These are phyloP conservation scores for Penicillium psychrosexuale DNA, from an alignment of 2,329 filamentous ascomycete species.

Conservation along the genomic window DNA sequence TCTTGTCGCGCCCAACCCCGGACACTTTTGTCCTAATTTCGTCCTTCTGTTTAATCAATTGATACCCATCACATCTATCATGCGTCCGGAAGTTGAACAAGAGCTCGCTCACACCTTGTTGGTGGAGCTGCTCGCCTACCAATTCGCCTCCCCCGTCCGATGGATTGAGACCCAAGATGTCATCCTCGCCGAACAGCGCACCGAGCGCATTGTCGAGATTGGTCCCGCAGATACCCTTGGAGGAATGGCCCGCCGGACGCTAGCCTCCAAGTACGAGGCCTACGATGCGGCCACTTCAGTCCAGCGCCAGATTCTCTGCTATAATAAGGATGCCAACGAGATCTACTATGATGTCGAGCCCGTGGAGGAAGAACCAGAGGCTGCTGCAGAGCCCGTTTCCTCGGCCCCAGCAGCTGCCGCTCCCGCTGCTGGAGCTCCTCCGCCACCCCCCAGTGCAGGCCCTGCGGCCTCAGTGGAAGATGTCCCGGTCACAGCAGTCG, in stretches of 20 bases:
- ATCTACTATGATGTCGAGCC: slow-evolving; percentile 99
- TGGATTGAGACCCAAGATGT: slow-evolving; percentile 99
- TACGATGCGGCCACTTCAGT: slow-evolving; percentile 97
- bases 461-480: slow-evolving; percentile 85
- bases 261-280: slow-evolving; percentile 96
- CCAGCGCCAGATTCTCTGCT: slow-evolving; percentile 95
- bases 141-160: slow-evolving; percentile 97
- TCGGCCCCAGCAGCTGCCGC: slow-evolving; percentile 44
- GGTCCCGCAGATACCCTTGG: slow-evolving; percentile 95
- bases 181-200: slow-evolving; percentile 90
- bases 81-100: slow-evolving; percentile 99
- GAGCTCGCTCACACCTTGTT: slow-evolving; percentile 98
- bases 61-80: slow-evolving; percentile 49
- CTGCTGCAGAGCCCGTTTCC: slow-evolving; percentile 34
- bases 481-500: slow-evolving; percentile 79
- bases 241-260: slow-evolving; percentile 93
- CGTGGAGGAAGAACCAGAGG: slow-evolving; percentile 79
- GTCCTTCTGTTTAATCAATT: slow-evolving; percentile 16
- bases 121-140: slow-evolving; percentile 97
- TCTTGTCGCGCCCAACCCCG: slow-evolving; percentile 17
- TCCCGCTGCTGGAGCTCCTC: slow-evolving; percentile 53
- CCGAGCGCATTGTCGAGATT: slow-evolving; percentile 96
- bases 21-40: slow-evolving; percentile 18
- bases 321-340: slow-evolving; percentile 98
- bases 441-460: slow-evolving; percentile 67